Evolutionary conservation across 2,329 filamentous ascomycete genomes (phyloP), one percentile per base, ranked within the genome.

Genomic region (Tolypocladium guangdongense): DNA sequence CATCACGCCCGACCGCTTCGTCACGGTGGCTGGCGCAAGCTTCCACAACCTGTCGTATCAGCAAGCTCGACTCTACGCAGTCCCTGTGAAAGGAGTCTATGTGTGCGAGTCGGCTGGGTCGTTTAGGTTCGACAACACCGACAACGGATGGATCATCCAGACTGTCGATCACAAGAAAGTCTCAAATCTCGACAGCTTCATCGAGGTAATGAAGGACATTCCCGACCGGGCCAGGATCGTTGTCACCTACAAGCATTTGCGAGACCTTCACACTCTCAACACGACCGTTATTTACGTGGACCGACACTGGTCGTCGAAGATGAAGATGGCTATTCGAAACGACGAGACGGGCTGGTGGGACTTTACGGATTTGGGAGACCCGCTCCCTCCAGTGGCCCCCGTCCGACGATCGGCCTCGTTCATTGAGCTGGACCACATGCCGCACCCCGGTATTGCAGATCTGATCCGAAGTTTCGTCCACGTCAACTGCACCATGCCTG

Each of bases 1-100:
- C 54, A 99, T 99, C 67, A 97, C 93, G 3, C 93, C 95, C 16
- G 91, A 96, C 71, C 87, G 91, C 56, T 99, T 97, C 66, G 88
- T 97, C 52, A 89, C 90, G 5, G 92, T 97, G 45, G 89, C 91
- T 43, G 95, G 93, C 22, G 93, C 86, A 27, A 92, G 90, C 55
- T 97, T 99, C 75, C 95, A 99, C 72, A 83, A 95, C 66, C 76
- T 99, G 20, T 99, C 95, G 1, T 99, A 99, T 68, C 93, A 99
- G 66, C 91, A 97, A 71, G 90, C 93, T n/a, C 85, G 93, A 11
- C 80, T 96, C 5, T 97, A 96, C 67, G 92, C 91, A 36, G 91
- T 99, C 54, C 85, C 91, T 11, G 87, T 90, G 62, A 86, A 90
- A 67, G 93, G 93, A 36, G 90, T 99, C 20, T 99, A 89, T 66